Evolutionary conservation across 2,329 filamentous ascomycete genomes (phyloP), one percentile per base, ranked within the genome.

Genomic region (Fusarium humuli): DNA sequence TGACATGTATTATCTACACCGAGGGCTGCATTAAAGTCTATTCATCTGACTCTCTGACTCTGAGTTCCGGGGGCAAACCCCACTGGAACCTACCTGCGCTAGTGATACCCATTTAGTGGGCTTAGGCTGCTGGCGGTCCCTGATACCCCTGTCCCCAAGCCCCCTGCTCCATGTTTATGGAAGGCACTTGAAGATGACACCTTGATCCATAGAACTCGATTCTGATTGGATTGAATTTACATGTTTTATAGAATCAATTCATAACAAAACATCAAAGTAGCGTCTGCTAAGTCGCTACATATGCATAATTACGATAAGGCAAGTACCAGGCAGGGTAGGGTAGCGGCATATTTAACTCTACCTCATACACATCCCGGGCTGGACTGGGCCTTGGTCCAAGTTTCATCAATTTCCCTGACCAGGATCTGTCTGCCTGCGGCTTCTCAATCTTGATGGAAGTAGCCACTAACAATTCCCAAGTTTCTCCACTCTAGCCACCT

Each of bases 131-230:
- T 65, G 52, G 42, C 44, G 41, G 48, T 55, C 41, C 40, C 40
- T 42, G 25, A 48, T 9, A 27, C 57, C 67, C 68, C 48, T 65
- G 58, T 37, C 9, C 9, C 34, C 9, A 37, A 10, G 18, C 34
- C 34, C 34, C 34, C 52, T 34, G 32, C 34, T 40, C 16, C 34
- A n/a, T 37, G 18, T n/a, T n/a, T 37, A 37, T 11, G 18, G 18
- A 56, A 70, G 62, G 57, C 42, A 66, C 61, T 53, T 60, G 29
- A 57, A 70, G 40, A 71, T 71, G 64, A 65, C 67, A 70, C 68
- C 68, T 61, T 69, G 63, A 68, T 65, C 37, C 58, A 61, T 68
- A 44, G 12, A 57, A 20, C 32, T 49, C 45, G 41, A 13, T 13
- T 29, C 47, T 52, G 34, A 53, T 42, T 50, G 32, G 40, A 53